phyloP scores from a whole-genome alignment of 1,139 yeast genomes.

The Dujonia santamariae region DNA sequence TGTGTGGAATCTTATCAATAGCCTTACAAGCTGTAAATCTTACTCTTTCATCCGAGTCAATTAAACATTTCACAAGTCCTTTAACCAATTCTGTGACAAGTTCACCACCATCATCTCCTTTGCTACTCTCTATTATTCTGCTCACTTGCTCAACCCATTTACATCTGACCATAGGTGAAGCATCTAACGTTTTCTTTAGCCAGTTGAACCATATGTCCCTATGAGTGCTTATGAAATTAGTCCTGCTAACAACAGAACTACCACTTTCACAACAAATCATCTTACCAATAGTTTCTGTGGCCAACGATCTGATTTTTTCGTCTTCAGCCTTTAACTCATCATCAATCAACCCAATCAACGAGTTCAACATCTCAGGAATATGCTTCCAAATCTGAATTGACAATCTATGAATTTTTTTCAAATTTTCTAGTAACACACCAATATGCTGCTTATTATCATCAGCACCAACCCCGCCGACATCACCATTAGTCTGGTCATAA shows the following conservation, averaged over 20 bases:
- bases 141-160: conserved; percentile 66
- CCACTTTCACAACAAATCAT: conserved; percentile 47
- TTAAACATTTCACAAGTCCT: conserved; percentile 64
- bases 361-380: conserved; percentile 70
- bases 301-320: conserved; percentile 57
- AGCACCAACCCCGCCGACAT: conserved; percentile 20
- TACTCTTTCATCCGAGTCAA: conserved; percentile 76
- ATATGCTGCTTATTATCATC: conserved; percentile 17
- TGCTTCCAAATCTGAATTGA: conserved; percentile 72
- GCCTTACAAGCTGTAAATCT: conserved; percentile 59
- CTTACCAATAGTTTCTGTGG: conserved; percentile 71
- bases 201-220: conserved; percentile 65
- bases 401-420: conserved; percentile 60
- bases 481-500: conserved; percentile 41
- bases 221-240: conserved; percentile 61
- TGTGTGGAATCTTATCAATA: conserved; percentile 37
- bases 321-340: conserved; percentile 79
- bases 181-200: conserved; percentile 73
- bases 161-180: conserved; percentile 59
- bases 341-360: conserved; percentile 77
- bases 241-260: conserved; percentile 22
- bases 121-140: conserved; percentile 23
- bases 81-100: conserved; percentile 48
- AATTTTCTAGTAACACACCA: conserved; percentile 35
- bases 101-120: conserved; percentile 36